phyloP scores from a whole-genome alignment of 257 asterid genomes.

The Thymus quinquecostatus region DNA sequence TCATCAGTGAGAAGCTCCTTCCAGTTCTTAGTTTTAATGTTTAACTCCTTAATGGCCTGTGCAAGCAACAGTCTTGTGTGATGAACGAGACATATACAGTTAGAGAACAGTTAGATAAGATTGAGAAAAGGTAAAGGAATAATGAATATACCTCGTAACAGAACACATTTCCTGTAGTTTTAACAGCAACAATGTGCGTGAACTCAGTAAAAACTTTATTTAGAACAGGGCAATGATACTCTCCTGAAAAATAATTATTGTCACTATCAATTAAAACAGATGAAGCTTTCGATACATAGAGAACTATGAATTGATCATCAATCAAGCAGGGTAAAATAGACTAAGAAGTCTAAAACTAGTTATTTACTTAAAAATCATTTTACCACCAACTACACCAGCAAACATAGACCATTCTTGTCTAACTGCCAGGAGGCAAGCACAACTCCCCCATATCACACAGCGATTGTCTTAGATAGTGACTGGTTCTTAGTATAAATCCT shows the following conservation, averaged over 20 bases:
- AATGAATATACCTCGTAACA: conserved; percentile 74
- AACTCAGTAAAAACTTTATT: conserved; percentile 92
- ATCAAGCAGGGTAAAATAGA: conserved; percentile 12
- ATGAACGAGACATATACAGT: neutral
- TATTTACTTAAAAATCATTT: neutral
- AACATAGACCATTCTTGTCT: conserved; percentile 7
- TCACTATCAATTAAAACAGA: conserved; percentile 16
- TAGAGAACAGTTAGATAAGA: conserved; percentile 13
- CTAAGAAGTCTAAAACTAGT: conserved; percentile 11
- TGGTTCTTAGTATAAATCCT: neutral
- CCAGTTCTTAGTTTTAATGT: conserved; percentile 93
- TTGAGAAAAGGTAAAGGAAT: neutral
- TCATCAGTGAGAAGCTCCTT: conserved; percentile 98
- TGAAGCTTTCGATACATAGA: neutral
- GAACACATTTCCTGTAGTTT: conserved; percentile 92
- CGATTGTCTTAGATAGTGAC: conserved; percentile 11
- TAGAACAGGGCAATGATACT: conserved; percentile 88
- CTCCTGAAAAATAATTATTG: conserved; percentile 52
- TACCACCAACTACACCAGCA: conserved; percentile 16
- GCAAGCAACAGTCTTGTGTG: conserved; percentile 22
- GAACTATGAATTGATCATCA: conserved; percentile 3
- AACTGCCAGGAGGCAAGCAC: conserved; percentile 14
- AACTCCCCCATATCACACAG: neutral
- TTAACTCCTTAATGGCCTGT: conserved; percentile 92
- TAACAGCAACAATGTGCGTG: conserved; percentile 92